Conservation (phyloP, 768 basidiomycete genomes). For the Boletus insuetus region DNA sequence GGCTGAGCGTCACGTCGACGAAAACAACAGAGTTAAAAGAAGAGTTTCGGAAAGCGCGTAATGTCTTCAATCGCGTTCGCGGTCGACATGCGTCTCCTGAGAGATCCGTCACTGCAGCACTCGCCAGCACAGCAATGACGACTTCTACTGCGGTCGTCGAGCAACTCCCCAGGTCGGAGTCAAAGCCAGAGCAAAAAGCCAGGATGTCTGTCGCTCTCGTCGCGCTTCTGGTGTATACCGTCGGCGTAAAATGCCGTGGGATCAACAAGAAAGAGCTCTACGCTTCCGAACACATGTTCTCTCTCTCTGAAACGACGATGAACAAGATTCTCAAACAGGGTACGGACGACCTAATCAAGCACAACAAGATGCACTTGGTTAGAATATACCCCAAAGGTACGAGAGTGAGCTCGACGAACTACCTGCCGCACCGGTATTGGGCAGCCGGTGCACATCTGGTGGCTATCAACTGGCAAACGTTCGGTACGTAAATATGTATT, state of each 20-base stretch:
- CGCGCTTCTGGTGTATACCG: conserved; percentile 84
- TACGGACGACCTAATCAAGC: conserved; percentile 76
- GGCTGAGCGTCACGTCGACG: conserved; percentile 12
- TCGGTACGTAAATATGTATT: conserved; percentile 53
- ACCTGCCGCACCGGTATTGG: conserved; percentile 88
- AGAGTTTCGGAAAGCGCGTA: conserved; percentile 39
- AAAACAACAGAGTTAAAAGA: conserved; percentile 35
- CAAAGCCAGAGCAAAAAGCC: conserved; percentile 36
- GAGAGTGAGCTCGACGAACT: conserved; percentile 82
- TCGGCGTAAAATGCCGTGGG: conserved; percentile 92
- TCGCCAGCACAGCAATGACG: conserved; percentile 6
- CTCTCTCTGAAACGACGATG: conserved; percentile 81
- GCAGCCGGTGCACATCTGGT: conserved; percentile 85
- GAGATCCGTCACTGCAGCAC: conserved; percentile 12
- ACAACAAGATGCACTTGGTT: conserved; percentile 79
- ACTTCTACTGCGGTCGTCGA: conserved; percentile 19
- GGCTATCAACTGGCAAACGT: conserved; percentile 97
- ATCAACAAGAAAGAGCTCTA: conserved; percentile 86
- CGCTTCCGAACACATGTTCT: conserved; percentile 87
- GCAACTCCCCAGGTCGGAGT: conserved; percentile 8
- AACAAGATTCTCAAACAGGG: conserved; percentile 71
- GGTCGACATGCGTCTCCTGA: conserved; percentile 27
- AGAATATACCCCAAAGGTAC: conserved; percentile 85
- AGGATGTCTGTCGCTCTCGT: conserved; percentile 77
- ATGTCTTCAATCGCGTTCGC: conserved; percentile 42